These are phyloP conservation scores for Pythium aquatile DNA, from an alignment of 352 stramenopile genomes.

Conservation along the genomic window DNA sequence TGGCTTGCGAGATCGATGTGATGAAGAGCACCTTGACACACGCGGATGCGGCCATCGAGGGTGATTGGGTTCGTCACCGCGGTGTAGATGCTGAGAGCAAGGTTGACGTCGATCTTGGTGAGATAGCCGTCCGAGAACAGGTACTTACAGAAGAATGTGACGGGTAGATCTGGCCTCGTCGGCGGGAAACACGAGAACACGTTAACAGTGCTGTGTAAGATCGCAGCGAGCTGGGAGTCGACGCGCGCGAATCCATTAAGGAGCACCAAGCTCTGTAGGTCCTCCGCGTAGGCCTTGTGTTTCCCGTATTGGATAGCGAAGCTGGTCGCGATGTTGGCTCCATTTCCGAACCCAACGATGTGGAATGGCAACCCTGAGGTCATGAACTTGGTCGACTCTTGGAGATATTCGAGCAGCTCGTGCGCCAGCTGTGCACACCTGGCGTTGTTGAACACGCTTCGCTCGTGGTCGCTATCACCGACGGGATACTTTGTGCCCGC, in stretches of 20 bases:
- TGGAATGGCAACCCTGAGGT: constrained; percentile 76
- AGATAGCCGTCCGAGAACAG: constrained; percentile 92
- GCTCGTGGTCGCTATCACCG: constrained; percentile 4
- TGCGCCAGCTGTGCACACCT: constrained; percentile 79
- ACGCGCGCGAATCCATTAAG: constrained; percentile 34
- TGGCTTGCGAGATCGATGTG: constrained; percentile 66
- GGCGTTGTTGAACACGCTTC: constrained; percentile 75
- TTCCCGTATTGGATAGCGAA: constrained; percentile 60
- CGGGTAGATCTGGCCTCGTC: constrained; percentile 76
- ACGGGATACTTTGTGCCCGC: constrained; percentile 65
- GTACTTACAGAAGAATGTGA: constrained; percentile 89
- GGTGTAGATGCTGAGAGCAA: constrained; percentile 92
- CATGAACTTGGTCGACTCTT: constrained; percentile 68
- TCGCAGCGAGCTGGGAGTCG: constrained; percentile 69
- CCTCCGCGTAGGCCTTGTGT: constrained; percentile 31
- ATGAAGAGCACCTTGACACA: constrained; percentile 77
- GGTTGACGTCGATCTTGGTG: constrained; percentile 74
- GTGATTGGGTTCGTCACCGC: constrained; percentile 91
- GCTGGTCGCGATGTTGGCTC: constrained; percentile 75
- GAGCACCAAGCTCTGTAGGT: constrained; percentile 63
- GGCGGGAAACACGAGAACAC: constrained; percentile 84
- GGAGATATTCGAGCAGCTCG: constrained; percentile 83
- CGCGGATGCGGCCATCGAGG: constrained; percentile 79
- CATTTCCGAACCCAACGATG: constrained; percentile 88
- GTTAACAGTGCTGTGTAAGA: constrained; percentile 80